Evolutionary conservation across 495 filamentous ascomycete species (phyloP), one percentile per base, ranked within the genome.

Genomic region (Entonaema liquescens): DNA sequence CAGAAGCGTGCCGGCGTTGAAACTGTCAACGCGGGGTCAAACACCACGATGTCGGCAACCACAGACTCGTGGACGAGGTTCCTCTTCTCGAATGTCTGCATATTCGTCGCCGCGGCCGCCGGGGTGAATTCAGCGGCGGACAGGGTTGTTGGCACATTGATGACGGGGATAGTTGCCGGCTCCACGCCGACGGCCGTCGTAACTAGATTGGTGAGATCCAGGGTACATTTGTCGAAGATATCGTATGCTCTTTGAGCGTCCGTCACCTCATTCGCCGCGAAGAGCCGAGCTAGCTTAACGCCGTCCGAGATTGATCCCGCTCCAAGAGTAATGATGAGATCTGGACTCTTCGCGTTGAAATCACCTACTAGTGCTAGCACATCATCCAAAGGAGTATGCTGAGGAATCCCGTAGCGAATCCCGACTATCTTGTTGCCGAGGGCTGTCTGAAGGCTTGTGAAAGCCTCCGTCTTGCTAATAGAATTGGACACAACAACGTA

Each of bases 401-500:
- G 85, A 33, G 81, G 81, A 75, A 91, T 87, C 11, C 89, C 88
- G 36, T 84, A 79, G 4, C 84, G 81, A 13, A 82, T 72, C 6
- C 88, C 88, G 11, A 83, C 86, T 35, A 86, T 75, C 26, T 84
- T 80, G 38, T 82, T 77, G 3, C 79, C 79, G 17, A 92, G 65
- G 0, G 85, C 81, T 3, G 72, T 40, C 15, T 79, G 72, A 29
- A 92, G 77, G 5, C 72, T 65, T 0, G 81, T 76, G 1, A 91
- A 77, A 2, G 73, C 74, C 56, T 85, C 79, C 0, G 88, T 90
- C 59, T 86, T 87, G 17, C 78, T 80, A 59, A 91, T 80, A 12
- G 88, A 85, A n/a, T 76, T 79, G 0, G 89, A 91, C 29, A 84
- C 85, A 17, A 92, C 85, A 47, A 91, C 79, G 71, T 90, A 90